Conservation (phyloP, 352 stramenopile species). For the Pythium chondricola region DNA sequence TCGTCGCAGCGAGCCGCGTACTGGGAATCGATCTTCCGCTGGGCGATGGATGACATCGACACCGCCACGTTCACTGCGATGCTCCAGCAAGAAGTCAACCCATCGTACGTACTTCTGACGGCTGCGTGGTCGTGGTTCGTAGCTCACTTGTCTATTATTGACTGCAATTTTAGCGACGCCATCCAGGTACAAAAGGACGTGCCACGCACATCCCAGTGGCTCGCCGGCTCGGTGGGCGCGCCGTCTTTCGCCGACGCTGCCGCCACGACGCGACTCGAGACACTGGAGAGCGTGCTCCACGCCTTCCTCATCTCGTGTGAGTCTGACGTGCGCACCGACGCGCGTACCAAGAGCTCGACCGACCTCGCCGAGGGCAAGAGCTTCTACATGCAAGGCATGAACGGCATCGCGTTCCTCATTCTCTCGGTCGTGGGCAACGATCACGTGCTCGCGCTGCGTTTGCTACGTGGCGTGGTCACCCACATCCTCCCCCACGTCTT, state of each 20-base stretch:
- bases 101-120: slow-evolving; percentile 32
- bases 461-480: slow-evolving; percentile 56
- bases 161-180: slow-evolving; percentile 29
- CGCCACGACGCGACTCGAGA: slow-evolving; percentile 24
- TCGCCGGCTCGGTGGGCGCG: slow-evolving; percentile 51
- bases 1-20: slow-evolving; percentile 40
- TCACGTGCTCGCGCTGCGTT: slow-evolving; percentile 42
- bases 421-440: slow-evolving; percentile 57
- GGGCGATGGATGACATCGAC: slow-evolving; percentile 33
- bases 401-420: slow-evolving; percentile 73
- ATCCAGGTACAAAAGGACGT: slow-evolving; percentile 79
- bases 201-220: slow-evolving; percentile 70
- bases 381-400: slow-evolving; percentile 87
- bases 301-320: slow-evolving; percentile 61
- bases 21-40: slow-evolving; percentile 63
- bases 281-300: slow-evolving; percentile 50
- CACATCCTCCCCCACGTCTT: slow-evolving; percentile 76
- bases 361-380: slow-evolving; percentile 21
- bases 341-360: slow-evolving; percentile 5
- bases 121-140: background rate
- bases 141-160: background rate
- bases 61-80: slow-evolving; percentile 10
- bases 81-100: slow-evolving; percentile 27
- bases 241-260: slow-evolving; percentile 33
- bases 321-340: slow-evolving; percentile 32